Conservation (phyloP, 768 basidiomycete species). For the Daedaleopsis sinensis region DNA sequence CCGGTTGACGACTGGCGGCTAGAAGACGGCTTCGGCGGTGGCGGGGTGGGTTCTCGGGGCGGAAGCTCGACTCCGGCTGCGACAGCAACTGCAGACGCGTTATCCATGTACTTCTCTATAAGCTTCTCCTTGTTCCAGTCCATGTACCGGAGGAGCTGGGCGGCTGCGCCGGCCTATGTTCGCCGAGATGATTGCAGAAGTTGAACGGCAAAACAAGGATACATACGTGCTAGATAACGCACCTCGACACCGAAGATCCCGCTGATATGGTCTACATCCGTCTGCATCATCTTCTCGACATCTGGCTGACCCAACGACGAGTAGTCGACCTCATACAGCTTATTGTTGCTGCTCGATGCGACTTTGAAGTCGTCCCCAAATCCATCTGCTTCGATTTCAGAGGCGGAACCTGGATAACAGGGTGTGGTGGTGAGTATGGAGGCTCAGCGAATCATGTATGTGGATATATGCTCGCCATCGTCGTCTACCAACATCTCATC, state of each 20-base stretch:
- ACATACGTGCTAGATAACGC: slow-evolving; percentile 37
- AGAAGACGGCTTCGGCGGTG: slow-evolving; percentile 34
- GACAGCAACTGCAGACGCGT: slow-evolving; percentile 67
- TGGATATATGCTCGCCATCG: slow-evolving; percentile 43
- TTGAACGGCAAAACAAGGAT: not conserved
- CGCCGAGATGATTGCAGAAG: not conserved
- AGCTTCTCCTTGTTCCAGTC: slow-evolving; percentile 96
- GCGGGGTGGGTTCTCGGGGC: slow-evolving; percentile 33
- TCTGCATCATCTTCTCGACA: slow-evolving; percentile 77
- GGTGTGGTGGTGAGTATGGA: not conserved
- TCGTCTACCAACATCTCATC: slow-evolving; percentile 66
- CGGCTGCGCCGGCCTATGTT: slow-evolving; percentile 58
- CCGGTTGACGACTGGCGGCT: slow-evolving; percentile 39
- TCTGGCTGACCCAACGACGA: slow-evolving; percentile 71
- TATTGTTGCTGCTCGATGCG: slow-evolving; percentile 54
- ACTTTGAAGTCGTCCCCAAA: slow-evolving; percentile 68
- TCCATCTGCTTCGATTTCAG: slow-evolving; percentile 71
- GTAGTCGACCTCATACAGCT: slow-evolving; percentile 87
- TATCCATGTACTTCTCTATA: slow-evolving; percentile 97
- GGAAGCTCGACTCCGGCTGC: slow-evolving; percentile 71
- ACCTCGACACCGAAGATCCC: slow-evolving; percentile 90
- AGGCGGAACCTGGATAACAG: slow-evolving; percentile 39
- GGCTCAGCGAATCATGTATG: slow-evolving; percentile 15
- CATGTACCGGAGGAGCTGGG: slow-evolving; percentile 79
- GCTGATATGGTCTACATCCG: slow-evolving; percentile 84